These are phyloP conservation scores for Metschnikowia kunwiensis DNA, from an alignment of 805 yeast genomes.

Conservation along the genomic window DNA sequence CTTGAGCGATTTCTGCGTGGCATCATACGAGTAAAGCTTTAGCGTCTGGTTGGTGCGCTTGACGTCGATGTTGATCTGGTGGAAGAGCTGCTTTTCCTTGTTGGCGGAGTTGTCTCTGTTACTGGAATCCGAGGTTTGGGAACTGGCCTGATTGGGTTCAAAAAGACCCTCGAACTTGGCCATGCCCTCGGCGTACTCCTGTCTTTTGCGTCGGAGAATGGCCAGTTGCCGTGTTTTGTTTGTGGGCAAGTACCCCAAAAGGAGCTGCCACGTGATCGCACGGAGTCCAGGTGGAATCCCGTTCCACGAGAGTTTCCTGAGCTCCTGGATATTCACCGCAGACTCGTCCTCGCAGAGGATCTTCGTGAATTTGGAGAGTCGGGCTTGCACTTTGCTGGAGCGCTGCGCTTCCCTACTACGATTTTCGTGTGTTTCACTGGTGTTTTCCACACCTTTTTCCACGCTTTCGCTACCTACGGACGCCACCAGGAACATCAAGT, in stretches of 20 bases:
- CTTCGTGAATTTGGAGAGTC: conserved; percentile 64
- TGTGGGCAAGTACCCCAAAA: conserved; percentile 87
- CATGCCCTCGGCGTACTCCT: conserved; percentile 79
- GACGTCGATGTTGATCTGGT: conserved; percentile 91
- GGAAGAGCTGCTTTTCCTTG: conserved; percentile 77
- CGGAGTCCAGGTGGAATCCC: conserved; percentile 84
- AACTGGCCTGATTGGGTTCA: background rate
- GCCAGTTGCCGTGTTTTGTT: conserved; percentile 71
- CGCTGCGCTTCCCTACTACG: conserved; percentile 26
- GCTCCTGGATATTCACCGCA: conserved; percentile 59
- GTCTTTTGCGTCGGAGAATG: conserved; percentile 73
- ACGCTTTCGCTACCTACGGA: background rate
- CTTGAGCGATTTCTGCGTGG: conserved; percentile 77
- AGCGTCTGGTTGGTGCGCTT: conserved; percentile 91
- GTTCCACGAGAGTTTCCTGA: conserved; percentile 85
- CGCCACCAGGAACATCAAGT: conserved; percentile 27
- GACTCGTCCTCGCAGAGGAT: conserved; percentile 48
- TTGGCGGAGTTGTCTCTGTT: conserved; percentile 36
- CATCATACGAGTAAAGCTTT: conserved; percentile 61
- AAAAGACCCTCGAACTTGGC: conserved; percentile 42
- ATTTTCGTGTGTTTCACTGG: background rate
- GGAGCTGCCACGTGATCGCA: conserved; percentile 83
- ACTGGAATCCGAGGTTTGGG: conserved; percentile 13
- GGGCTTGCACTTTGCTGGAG: conserved; percentile 49
- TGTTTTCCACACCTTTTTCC: background rate